Conservation (phyloP, 306 rosid species). For the Hippophae gyantsensis region DNA sequence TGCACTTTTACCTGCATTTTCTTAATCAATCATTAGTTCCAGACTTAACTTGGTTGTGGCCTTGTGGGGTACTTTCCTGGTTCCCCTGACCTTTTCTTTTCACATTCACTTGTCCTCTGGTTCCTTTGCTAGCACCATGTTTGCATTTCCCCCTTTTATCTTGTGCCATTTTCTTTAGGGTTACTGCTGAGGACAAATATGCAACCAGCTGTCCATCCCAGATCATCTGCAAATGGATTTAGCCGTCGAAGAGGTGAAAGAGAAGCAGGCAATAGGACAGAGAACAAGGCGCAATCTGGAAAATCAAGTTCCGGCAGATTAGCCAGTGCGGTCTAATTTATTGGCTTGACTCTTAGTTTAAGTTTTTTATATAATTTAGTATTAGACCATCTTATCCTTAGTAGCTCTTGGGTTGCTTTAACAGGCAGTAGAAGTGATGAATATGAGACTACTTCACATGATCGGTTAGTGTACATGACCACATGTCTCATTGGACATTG, state of each 20-base stretch:
- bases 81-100: background rate
- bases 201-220: conserved; percentile 54
- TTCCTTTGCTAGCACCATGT: background rate
- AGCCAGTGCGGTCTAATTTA: conserved; percentile 34
- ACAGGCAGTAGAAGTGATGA: conserved; percentile 46
- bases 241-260: conserved; percentile 72
- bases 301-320: conserved; percentile 49
- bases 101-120: background rate
- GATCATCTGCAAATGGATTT: conserved; percentile 71
- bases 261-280: conserved; percentile 52
- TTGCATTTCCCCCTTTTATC: background rate
- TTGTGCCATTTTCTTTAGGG: conserved; percentile 17
- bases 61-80: background rate
- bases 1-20: background rate
- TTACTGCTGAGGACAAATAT: conserved; percentile 57
- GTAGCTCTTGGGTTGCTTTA: conserved; percentile 30
- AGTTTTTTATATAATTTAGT: conserved; percentile 1
- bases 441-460: conserved; percentile 59
- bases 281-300: conserved; percentile 54
- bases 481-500: conserved; percentile 79
- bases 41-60: too few relatives aligned
- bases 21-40: background rate
- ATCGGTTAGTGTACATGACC: conserved; percentile 60
- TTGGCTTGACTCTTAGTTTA: background rate
- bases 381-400: conserved; percentile 7